Percentiles rank a stretch among this genome's conserved stretches.
These are phyloP conservation scores for Hyaloraphidium curvatum DNA, from an alignment of 192 early-diverging fungal genomes.

Conservation along the genomic window DNA sequence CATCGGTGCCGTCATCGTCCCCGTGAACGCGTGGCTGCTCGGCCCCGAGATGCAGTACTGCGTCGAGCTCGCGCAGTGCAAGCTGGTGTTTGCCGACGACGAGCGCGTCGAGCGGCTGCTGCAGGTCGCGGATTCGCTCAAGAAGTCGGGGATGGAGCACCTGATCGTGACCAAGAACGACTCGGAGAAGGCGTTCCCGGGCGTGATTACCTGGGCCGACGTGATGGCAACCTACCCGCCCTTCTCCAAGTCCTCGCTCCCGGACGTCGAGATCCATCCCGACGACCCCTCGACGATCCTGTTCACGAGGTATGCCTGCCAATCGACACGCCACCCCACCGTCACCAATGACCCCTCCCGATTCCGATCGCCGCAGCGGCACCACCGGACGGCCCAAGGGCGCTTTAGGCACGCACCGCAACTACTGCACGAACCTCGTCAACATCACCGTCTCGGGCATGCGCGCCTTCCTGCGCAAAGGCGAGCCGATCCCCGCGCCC, in stretches of 20 bases:
- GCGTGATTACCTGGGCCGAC: neutral
- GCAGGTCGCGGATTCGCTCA: too few species aligned
- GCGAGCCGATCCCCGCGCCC: neutral
- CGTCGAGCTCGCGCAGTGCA: neutral
- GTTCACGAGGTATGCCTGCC: constrained; percentile 9
- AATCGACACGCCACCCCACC: too few species aligned
- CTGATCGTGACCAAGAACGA: too few species aligned
- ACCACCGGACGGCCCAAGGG: constrained; percentile 5
- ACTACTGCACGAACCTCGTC: neutral
- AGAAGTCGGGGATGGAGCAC: too few species aligned
- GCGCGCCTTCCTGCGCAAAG: neutral
- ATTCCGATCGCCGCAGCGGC: neutral
- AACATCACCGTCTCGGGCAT: neutral
- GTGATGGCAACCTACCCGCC: neutral
- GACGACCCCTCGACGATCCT: neutral
- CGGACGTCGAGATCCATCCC: neutral
- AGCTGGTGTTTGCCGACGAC: neutral
- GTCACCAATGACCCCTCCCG: neutral
- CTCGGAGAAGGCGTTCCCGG: neutral
- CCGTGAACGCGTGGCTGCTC: neutral
- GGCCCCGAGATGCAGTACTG: neutral
- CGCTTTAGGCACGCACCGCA: constrained; percentile 4
- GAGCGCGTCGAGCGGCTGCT: too few species aligned
- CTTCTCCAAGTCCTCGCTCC: neutral
- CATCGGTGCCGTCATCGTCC: too few species aligned